These are phyloP conservation scores for Chalciporus piperatus DNA, from an alignment of 768 basidiomycete species.

Conservation along the genomic window DNA sequence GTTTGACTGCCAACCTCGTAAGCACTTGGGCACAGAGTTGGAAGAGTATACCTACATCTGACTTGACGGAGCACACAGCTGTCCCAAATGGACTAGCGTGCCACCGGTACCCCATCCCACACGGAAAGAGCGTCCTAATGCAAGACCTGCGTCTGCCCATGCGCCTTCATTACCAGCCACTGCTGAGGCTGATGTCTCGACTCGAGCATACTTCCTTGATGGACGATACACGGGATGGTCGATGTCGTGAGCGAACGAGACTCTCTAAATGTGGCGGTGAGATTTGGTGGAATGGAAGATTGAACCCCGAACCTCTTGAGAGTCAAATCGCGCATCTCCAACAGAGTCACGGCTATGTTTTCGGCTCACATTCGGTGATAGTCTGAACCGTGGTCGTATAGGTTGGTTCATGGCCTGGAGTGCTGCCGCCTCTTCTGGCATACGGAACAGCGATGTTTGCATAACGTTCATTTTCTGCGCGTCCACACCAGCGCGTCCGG, in stretches of 20 bases:
- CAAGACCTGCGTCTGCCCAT: constrained; percentile 77
- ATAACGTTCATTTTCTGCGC: constrained; percentile 89
- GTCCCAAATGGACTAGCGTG: constrained; percentile 71
- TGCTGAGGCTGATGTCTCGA: constrained; percentile 64
- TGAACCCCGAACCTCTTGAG: constrained; percentile 48
- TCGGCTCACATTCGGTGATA: constrained; percentile 44
- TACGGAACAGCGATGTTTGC: constrained; percentile 84
- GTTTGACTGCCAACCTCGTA: constrained; percentile 38
- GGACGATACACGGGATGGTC: constrained; percentile 67
- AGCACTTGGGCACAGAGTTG: constrained; percentile 1
- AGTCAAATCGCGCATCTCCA: constrained; percentile 62
- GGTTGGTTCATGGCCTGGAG: constrained; percentile 52
- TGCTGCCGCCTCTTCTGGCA: constrained; percentile 70
- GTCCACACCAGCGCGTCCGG: constrained; percentile 72
- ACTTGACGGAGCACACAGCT: constrained; percentile 57
- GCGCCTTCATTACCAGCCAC: constrained; percentile 62
- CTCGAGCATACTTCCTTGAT: constrained; percentile 77
- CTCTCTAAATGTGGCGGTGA: constrained; percentile 44
- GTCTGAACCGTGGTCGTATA: constrained; percentile 32
- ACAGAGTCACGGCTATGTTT: constrained; percentile 81
- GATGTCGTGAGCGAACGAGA: constrained; percentile 75
- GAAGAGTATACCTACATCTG: constrained; percentile 44
- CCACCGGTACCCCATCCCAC: constrained; percentile 90
- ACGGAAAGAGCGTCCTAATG: constrained; percentile 83
- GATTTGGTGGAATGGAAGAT: background rate